Conservation (phyloP, 1,284 basidiomycete species). For the Papiliotrema fonsecae region DNA sequence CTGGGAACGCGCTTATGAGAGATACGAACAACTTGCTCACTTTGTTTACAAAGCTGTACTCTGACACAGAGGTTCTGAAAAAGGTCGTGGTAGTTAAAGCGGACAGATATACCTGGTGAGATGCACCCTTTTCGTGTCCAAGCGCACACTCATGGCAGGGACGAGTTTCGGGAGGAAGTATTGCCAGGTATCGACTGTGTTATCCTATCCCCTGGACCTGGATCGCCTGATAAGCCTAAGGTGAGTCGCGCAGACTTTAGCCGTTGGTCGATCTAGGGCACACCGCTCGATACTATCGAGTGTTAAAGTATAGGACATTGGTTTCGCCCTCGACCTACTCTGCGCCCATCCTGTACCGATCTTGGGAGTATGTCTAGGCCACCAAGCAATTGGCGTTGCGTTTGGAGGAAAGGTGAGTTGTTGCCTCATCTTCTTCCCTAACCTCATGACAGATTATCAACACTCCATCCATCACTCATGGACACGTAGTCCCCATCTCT, state of each 20-base stretch:
- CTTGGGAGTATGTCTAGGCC: constrained; percentile 72
- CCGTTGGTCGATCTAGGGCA: too few species aligned
- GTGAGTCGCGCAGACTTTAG: too few species aligned
- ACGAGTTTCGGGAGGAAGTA: constrained; percentile 34
- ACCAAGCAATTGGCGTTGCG: constrained; percentile 80
- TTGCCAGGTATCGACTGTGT: constrained; percentile 47
- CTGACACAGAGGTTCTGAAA: constrained; percentile 38
- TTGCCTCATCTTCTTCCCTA: constrained; percentile 44
- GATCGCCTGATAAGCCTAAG: constrained; percentile 39
- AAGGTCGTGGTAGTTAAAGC: constrained; percentile 48
- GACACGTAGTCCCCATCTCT: constrained; percentile 64
- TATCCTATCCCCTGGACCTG: constrained; percentile 49
- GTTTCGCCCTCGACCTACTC: constrained; percentile 43
- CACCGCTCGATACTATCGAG: too few species aligned
- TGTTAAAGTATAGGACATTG: constrained; percentile 38
- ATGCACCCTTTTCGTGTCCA: neutral
- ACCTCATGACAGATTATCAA: constrained; percentile 37
- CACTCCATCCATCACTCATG: constrained; percentile 56
- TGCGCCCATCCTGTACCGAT: constrained; percentile 39
- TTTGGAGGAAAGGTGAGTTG: constrained; percentile 61
- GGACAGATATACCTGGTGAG: constrained; percentile 46
- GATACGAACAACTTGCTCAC: constrained; percentile 50
- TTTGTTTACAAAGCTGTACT: constrained; percentile 44
- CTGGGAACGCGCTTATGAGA: too few species aligned
- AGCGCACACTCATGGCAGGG: constrained; percentile 22